Evolutionary conservation across 768 basidiomycete genomes (phyloP).

Genomic region (Lactarius tabidus): DNA sequence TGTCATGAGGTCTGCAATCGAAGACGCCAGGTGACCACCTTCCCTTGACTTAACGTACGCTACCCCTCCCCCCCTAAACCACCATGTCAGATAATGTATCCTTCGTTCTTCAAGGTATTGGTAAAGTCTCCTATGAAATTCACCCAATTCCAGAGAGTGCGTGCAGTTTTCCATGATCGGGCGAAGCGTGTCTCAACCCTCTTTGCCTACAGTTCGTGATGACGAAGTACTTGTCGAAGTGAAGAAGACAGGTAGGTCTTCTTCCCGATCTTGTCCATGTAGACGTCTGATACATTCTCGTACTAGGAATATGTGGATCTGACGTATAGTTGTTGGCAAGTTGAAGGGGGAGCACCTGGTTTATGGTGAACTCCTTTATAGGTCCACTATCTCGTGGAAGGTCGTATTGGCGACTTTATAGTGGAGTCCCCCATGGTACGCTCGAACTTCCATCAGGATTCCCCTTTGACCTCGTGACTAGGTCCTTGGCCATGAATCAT

Average conservation of each 20-base stretch:
- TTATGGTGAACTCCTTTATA: slow-evolving; percentile 30
- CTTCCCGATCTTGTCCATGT: slow-evolving; percentile 3
- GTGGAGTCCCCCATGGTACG: slow-evolving; percentile 76
- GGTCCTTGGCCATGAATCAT: slow-evolving; percentile 94
- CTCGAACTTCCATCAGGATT: slow-evolving; percentile 8
- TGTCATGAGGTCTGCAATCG: background rate
- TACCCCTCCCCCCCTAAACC: slow-evolving; percentile 12
- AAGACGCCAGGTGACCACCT: background rate
- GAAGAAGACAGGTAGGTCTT: slow-evolving; percentile 78
- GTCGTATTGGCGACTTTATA: slow-evolving; percentile 74
- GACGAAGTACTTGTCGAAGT: slow-evolving; percentile 85
- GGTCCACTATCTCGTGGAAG: slow-evolving; percentile 78
- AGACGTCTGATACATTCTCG: slow-evolving; percentile 5
- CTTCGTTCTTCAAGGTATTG: slow-evolving; percentile 68
- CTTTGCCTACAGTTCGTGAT: slow-evolving; percentile 46
- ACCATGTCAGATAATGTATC: slow-evolving; percentile 73
- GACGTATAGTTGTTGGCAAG: slow-evolving; percentile 49
- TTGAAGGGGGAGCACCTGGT: slow-evolving; percentile 19
- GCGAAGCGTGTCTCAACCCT: slow-evolving; percentile 3
- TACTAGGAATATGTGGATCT: slow-evolving; percentile 82
- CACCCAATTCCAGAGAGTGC: slow-evolving; percentile 70
- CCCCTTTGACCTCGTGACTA: slow-evolving; percentile 29
- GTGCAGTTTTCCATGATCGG: slow-evolving; percentile 34
- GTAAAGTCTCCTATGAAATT: slow-evolving; percentile 67
- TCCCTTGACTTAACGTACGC: background rate